phyloP scores from a whole-genome alignment of 2,329 filamentous ascomycete species.

The Oidium heveae region DNA sequence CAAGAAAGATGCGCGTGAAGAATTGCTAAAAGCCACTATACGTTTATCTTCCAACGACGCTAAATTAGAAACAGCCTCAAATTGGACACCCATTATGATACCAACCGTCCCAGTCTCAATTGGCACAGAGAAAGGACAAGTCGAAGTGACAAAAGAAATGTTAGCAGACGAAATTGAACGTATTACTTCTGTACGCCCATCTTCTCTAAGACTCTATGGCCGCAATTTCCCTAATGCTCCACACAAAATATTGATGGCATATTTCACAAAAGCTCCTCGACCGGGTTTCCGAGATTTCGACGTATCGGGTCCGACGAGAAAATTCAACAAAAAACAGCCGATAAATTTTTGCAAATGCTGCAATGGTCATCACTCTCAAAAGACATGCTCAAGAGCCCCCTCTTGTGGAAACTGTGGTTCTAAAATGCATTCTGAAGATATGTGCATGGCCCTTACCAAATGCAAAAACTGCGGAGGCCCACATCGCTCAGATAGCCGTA shows the following conservation, averaged over 20 bases:
- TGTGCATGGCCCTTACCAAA: not conserved
- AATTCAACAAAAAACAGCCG: no score
- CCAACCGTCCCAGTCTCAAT: not conserved
- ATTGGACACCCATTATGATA: not conserved
- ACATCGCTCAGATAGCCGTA: not conserved
- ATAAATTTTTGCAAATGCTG: no score
- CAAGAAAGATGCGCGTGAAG: not conserved
- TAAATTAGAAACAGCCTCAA: not conserved
- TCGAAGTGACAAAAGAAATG: not conserved
- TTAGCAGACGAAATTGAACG: not conserved
- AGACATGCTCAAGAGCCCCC: not conserved
- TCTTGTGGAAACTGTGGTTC: not conserved
- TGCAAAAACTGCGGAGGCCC: not conserved
- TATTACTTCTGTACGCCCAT: not conserved
- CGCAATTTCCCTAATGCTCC: not conserved
- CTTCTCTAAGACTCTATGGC: not conserved
- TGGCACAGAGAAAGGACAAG: not conserved
- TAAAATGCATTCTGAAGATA: not conserved
- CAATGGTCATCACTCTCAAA: not conserved
- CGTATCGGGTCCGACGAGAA: no score
- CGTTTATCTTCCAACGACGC: not conserved
- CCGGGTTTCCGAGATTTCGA: no score
- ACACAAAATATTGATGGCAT: not conserved
- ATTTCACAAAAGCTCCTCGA: no score
- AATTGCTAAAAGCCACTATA: not conserved